Conservation (phyloP, 2,329 filamentous ascomycete species). For the Cladosporium sp. region DNA sequence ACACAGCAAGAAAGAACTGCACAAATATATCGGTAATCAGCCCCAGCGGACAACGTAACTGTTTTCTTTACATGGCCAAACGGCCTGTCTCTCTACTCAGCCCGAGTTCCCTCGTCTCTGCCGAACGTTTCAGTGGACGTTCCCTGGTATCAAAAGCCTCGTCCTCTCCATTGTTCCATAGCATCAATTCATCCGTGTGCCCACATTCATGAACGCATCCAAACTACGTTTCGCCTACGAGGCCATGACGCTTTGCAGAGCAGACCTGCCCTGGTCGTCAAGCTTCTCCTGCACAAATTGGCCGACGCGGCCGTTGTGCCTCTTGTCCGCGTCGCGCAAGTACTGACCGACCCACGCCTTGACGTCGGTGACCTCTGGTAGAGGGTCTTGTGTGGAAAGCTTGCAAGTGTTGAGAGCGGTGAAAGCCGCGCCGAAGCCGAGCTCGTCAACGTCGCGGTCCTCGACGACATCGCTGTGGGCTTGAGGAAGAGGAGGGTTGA, state of each 20-base stretch:
- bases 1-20: neutral
- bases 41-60: neutral
- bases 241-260: slow-evolving; percentile 41
- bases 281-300: slow-evolving; percentile 72
- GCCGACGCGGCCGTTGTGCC: slow-evolving; percentile 69
- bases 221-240: slow-evolving; percentile 21
- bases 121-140: neutral
- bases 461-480: slow-evolving; percentile 69
- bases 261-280: slow-evolving; percentile 41
- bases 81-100: neutral
- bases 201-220: neutral
- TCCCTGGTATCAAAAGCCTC: slow-evolving; percentile 13
- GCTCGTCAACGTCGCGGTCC: slow-evolving; percentile 91
- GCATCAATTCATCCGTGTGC: neutral
- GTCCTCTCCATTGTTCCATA: neutral
- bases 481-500: slow-evolving; percentile 76
- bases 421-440: slow-evolving; percentile 92
- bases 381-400: slow-evolving; percentile 72
- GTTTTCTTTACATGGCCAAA: slow-evolving; percentile 12
- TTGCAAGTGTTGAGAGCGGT: slow-evolving; percentile 91
- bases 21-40: neutral
- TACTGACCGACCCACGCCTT: slow-evolving; percentile 81
- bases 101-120: neutral
- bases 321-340: slow-evolving; percentile 73
- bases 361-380: slow-evolving; percentile 78